Base-by-base conservation (phyloP, 2,329 filamentous ascomycete species). In the Alternaria sp. region DNA sequence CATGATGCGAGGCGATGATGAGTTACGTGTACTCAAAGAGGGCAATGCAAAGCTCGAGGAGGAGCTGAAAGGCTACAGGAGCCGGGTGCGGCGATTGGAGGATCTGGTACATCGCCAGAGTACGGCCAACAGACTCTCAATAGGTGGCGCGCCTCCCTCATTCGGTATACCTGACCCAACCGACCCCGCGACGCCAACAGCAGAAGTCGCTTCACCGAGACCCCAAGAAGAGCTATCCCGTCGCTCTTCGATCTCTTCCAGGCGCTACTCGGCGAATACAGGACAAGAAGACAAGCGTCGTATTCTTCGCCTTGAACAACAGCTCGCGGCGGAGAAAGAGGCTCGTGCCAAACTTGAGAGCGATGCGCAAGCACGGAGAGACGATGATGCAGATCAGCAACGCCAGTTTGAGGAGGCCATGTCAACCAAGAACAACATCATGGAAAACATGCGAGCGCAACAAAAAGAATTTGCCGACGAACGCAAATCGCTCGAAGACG, bases 391-490 rank as follows among this genome's bases (percentile, higher is more conserved):
- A 71, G 86, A 88, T 71, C 87, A 87, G 75, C 90, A 87, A 82
- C 87, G 84, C 73, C 90, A 90, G 72, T 87, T 97, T 65, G 89
- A 96, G 67, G 95, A 98, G 78, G 92, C 89, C 6, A 93, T 96
- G 71, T 94, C 93, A 3, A 97, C 92, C 1, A 99, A 99, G 79
- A 92, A 92, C 71, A 96, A 98, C 78, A 87, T 99, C 10, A 89
- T 99, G 81, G 91, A 93, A 68, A 99, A 99, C 75, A 93, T 99
- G 83, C 94, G 98, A 75, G 91, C 94, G 12, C 88, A 96, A 68
- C 93, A 97, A 79, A 89, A 89, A 25, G 96, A 98, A 74, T 97
- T 97, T 70, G 85, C 92, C 37, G 89, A 90, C 54, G 95, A 98
- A 79, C 89, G 96, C 43, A 93, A 92, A 73, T 91, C 90, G 10